These are phyloP conservation scores for Hypoxylon sp. DNA, from an alignment of 2,329 filamentous ascomycete species.

Conservation along the genomic window DNA sequence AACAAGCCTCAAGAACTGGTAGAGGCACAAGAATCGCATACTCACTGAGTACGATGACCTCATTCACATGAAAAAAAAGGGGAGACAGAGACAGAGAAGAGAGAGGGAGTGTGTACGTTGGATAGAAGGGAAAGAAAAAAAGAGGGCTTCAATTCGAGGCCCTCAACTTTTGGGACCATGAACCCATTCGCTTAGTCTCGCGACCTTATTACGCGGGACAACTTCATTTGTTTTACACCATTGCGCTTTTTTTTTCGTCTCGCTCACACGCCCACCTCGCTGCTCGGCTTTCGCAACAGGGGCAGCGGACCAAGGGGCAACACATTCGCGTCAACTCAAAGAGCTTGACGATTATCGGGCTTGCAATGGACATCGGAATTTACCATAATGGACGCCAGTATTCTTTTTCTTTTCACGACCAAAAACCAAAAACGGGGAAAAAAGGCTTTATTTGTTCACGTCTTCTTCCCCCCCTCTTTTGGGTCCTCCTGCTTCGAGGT, in stretches of 20 bases:
- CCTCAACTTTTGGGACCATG: slow-evolving; percentile 15
- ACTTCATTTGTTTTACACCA: slow-evolving; percentile 14
- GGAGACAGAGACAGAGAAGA: no score
- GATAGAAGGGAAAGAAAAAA: slow-evolving; percentile 13
- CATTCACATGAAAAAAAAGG: no score
- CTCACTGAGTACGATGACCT: no score
- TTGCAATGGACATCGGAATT: slow-evolving; percentile 20
- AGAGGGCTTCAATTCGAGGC: slow-evolving; percentile 25
- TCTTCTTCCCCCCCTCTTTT: slow-evolving; percentile 1
- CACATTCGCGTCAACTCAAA: slow-evolving; percentile 6
- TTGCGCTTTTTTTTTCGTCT: slow-evolving; percentile 14
- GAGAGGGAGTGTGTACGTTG: slow-evolving; percentile 3
- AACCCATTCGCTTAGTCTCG: slow-evolving; percentile 21
- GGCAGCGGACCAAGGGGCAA: slow-evolving; percentile 5
- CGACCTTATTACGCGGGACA: slow-evolving; percentile 12
- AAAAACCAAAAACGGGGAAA: neutral
- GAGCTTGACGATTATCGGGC: slow-evolving; percentile 23
- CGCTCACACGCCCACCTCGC: slow-evolving; percentile 9
- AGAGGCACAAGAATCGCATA: slow-evolving; percentile 20
- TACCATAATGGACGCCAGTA: slow-evolving; percentile 10
- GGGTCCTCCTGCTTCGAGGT: slow-evolving; percentile 34
- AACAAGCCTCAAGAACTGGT: slow-evolving; percentile 36
- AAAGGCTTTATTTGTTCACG: neutral
- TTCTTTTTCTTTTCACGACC: neutral
- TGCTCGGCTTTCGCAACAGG: slow-evolving; percentile 4